These are phyloP conservation scores for Nymphaea colorata DNA, from an alignment of 164 flowering plant genomes.

Conservation along the genomic window DNA sequence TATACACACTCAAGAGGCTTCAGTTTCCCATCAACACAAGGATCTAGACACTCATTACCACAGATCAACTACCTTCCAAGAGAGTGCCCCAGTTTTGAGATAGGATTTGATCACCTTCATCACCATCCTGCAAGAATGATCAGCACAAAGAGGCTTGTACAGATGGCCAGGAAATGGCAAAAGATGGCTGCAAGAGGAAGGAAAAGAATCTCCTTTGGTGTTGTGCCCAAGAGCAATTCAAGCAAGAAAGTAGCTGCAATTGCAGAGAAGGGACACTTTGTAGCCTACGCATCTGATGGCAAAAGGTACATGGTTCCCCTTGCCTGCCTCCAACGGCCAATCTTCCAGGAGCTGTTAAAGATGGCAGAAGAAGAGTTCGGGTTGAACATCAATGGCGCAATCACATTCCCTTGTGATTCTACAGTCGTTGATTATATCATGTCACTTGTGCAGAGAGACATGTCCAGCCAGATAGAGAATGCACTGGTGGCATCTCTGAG, in stretches of 20 bases:
- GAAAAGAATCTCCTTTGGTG: neutral
- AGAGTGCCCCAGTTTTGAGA: neutral
- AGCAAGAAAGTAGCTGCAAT: neutral
- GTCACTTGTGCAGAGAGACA: no score
- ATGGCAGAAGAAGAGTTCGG: conserved; percentile 10
- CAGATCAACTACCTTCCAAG: neutral
- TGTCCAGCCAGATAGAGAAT: no score
- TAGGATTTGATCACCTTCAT: neutral
- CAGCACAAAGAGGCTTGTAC: neutral
- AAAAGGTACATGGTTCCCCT: conserved; percentile 3
- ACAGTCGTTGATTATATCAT: no score
- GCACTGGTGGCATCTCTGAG: no score
- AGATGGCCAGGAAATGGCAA: neutral
- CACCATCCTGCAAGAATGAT: neutral
- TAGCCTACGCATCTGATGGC: conserved; percentile 2
- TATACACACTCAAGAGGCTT: neutral
- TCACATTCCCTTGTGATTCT: neutral
- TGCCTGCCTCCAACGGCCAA: neutral
- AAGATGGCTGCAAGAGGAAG: neutral
- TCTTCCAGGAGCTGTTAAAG: conserved; percentile 8
- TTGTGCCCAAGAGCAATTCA: neutral
- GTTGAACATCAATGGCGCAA: neutral
- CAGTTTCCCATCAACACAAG: neutral
- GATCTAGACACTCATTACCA: neutral
- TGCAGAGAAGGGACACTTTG: conserved; percentile 4